Evolutionary conservation across 1,284 basidiomycete genomes (phyloP), one percentile per base, ranked within the genome.

Genomic region (Ceratobasidium sp.): DNA sequence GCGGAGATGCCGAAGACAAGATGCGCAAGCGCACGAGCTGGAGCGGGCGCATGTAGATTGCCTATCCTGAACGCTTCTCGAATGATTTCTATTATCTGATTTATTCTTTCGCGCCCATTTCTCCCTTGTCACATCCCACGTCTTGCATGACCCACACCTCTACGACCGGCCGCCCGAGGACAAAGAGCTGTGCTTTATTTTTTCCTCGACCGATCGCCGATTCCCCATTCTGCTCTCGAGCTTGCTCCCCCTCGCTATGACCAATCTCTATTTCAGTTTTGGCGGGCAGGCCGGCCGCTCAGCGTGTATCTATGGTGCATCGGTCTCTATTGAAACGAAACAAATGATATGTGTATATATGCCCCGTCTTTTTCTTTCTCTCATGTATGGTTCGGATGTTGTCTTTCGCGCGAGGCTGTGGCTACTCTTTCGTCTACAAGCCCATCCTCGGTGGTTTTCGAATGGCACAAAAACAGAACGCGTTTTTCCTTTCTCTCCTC

Each of bases 11-110:
- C 50, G 60, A 66, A 2, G 62, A 64, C 48, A 75, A 75, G 73
- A 65, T 75, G 73, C 60, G 73, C 60, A 66, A 66, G 60, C 73
- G 73, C 73, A 75, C 73, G 23, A 75, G 73, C 73, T 75, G 73
- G 68, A 70, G 68, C 68, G 50, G 68, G 73, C 60, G 60, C 73
- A 60, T 65, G 46, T 75, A 75, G 73, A 75, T 73, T 62, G 12
- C 48, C 16, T 35, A 48, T 44, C 27, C 48, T 6, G 38, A 38
- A 38, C 38, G 38, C 38, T 38, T 38, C 38, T 8, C 38, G 38
- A 3, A 33, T 4, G n/a, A 35, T 60, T 60, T 33, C 30, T 59
- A 59, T 60, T 33, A 41, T 48, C 59, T 62, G 41, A 74, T 74
- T 74, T 64, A 74, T 55, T 71, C n/a, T 18, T 57, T 38, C 59